Evolutionary conservation across 2,329 filamentous ascomycete genomes (phyloP), one percentile per base, ranked within the genome.

Genomic region (Colletotrichum spinosum): DNA sequence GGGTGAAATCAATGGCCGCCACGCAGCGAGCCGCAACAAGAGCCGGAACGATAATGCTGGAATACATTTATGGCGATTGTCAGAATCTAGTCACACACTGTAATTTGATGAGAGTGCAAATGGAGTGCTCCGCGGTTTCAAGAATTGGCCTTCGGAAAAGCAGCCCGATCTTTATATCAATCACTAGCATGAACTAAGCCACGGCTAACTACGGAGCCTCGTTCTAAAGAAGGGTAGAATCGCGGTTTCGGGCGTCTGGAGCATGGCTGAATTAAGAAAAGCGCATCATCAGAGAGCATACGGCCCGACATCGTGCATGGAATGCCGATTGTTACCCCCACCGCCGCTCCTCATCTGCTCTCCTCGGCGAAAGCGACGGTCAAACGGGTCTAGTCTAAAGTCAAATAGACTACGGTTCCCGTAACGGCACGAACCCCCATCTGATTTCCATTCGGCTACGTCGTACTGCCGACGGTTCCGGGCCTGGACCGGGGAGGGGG

Each of bases 1-100:
- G 39, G 7, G 46, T 62, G 48, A 62, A 62, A 33, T 62, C 58
- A 13, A 62, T 62, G 11, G 41, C 57, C 11, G 62, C 25, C n/a
- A 53, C 57, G 17, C 42, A 42, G 4, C 45, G 35, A 4, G 52
- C 57, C 9, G 41, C 51, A 6, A 62, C 12, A 12, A 56, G 57
- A 4, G 52, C 46, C 9, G 46, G 41, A 10, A 56, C 9, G 12
- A 41, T 41, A 10, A 56, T 8, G 13, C n/a, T 52, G 12, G 52
- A 15, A n/a, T 48, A 50, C 62, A 60, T 56, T 56, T 0, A 11
- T 52, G 33, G 3, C 4, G 8, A 4, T 17, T 17, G 17, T 17
- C 17, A 17, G 2, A 17, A 17, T 17, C 17, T 17, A 17, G 17
- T 17, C 17, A 17, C 17, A 3, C 17, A 25, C 25, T 25, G 25